Base-by-base conservation (phyloP, 2,329 filamentous ascomycete genomes). In the Fusarium buharicum region DNA sequence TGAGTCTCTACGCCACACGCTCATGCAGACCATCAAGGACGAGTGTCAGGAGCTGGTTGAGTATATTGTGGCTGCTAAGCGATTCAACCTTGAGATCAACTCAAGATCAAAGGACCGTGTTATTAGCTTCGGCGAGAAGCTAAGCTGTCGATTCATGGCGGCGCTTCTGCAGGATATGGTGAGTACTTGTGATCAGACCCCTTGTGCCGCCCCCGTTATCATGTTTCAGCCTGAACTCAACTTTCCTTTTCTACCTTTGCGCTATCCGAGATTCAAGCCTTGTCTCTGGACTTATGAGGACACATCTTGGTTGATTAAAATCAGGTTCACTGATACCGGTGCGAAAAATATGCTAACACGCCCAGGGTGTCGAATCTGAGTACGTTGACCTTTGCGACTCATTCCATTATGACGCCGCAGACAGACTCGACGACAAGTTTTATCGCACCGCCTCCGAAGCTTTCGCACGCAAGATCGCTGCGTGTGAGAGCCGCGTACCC, bases 111-210 rank as follows among this genome's bases (percentile, higher is more conserved):
- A 93, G 75, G 91, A 95, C 72, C 90, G 94, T 68, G 92, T 99
- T 61, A 89, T 98, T 59, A 96, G 93, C 75, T 93, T 95, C 68
- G 95, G 95, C 51, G 95, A 99, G 83, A 98, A 97, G 79, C 81
- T 99, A 67, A 96, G 92, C 77, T 98, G 94, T 76, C 86, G 89
- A 28, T 95, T 95, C 75, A 93, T 99, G 90, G 86, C 94, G 18
- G 88, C 90, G 6, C 78, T 98, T 59, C 78, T 99, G 64, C 87
- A 90, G 73, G 93, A 97, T 71, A 83, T 85, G 70, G 85, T 87
- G 72, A 70, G 70, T 62, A 12, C 11, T 28, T 14, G 10, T 33
- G 24, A 40, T 22, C 22, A 16, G 36, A 3, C 36, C 22, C 30
- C 18, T n/a, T 34, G 11, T 34, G 16, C 22, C 59, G 62, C 60